These are phyloP conservation scores for Scopulariopsis brevicaulis DNA, from an alignment of 2,329 filamentous ascomycete species.

Conservation along the genomic window DNA sequence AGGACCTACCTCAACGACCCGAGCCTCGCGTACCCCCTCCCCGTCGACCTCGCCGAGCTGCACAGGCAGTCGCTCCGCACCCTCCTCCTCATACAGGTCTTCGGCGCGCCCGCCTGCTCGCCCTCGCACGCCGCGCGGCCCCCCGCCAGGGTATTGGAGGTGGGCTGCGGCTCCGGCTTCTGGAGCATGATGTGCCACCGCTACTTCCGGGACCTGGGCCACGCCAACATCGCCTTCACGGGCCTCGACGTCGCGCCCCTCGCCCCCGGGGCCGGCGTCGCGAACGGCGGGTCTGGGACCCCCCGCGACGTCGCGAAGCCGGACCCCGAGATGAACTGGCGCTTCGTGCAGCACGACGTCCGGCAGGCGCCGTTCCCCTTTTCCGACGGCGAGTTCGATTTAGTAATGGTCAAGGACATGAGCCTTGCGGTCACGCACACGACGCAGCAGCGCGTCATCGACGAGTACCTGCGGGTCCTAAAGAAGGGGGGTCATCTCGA, in stretches of 20 bases:
- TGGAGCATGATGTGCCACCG: constrained; percentile 86
- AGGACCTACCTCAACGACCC: constrained; percentile 73
- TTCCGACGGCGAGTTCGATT: constrained; percentile 67
- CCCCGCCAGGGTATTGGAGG: constrained; percentile 68
- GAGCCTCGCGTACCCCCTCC: constrained; percentile 67
- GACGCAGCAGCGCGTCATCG: constrained; percentile 42
- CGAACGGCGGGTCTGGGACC: constrained; percentile 21
- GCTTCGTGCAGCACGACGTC: constrained; percentile 79
- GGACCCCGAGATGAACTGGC: constrained; percentile 72
- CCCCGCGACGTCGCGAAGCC: constrained; percentile 31
- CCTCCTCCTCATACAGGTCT: constrained; percentile 68
- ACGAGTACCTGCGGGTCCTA: constrained; percentile 68
- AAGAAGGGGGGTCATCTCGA: constrained; percentile 71
- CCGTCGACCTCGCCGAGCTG: constrained; percentile 76
- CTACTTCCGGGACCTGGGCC: constrained; percentile 59
- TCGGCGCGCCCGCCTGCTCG: constrained; percentile 69
- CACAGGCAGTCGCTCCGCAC: constrained; percentile 81
- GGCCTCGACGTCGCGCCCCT: constrained; percentile 73
- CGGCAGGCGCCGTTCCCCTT: constrained; percentile 68
- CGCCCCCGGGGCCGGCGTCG: constrained; percentile 35
- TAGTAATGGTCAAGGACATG: constrained; percentile 81
- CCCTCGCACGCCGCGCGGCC: constrained; percentile 53
- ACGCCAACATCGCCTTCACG: constrained; percentile 62
- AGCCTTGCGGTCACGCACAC: constrained; percentile 53
- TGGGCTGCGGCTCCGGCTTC: constrained; percentile 79